Conservation (phyloP, 1,284 basidiomycete genomes). For the Neonothopanus nambi region DNA sequence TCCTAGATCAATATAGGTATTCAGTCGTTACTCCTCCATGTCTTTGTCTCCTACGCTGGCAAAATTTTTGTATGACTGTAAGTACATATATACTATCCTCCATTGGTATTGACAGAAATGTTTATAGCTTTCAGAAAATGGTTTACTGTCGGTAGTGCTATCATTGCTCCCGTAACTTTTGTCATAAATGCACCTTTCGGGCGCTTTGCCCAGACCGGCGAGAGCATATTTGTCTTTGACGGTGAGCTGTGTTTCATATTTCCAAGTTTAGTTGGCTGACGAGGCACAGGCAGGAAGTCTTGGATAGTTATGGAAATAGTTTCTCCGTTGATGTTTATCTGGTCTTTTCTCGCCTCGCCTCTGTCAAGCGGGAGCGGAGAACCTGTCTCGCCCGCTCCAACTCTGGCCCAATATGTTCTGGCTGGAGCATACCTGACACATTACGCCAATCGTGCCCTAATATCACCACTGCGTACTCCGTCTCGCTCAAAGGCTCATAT, state of each 20-base stretch:
- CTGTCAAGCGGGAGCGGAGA: constrained; percentile 14
- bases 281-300: constrained; percentile 45
- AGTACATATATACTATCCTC: no score
- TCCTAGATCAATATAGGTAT: no score
- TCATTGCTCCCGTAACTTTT: constrained; percentile 32
- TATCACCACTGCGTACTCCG: constrained; percentile 9
- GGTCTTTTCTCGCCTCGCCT: constrained; percentile 4
- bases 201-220: constrained; percentile 56
- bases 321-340: constrained; percentile 30
- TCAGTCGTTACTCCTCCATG: no score
- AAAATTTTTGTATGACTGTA: no score
- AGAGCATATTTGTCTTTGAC: constrained; percentile 54
- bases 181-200: constrained; percentile 75
- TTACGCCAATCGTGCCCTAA: constrained; percentile 8
- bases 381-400: constrained; percentile 15
- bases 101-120: no score
- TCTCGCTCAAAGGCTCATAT: constrained; percentile 10
- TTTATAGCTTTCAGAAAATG: constrained; percentile 16
- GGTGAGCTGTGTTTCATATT: constrained; percentile 33
- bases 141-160: constrained; percentile 23
- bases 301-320: constrained; percentile 89
- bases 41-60: no score
- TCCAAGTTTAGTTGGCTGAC: background rate
- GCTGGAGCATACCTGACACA: constrained; percentile 2
- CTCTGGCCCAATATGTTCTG: constrained; percentile 15